Evolutionary conservation across 2,329 filamentous ascomycete species (phyloP), one percentile per base, ranked within the genome.

Genomic region (Colletotrichum limetticola): DNA sequence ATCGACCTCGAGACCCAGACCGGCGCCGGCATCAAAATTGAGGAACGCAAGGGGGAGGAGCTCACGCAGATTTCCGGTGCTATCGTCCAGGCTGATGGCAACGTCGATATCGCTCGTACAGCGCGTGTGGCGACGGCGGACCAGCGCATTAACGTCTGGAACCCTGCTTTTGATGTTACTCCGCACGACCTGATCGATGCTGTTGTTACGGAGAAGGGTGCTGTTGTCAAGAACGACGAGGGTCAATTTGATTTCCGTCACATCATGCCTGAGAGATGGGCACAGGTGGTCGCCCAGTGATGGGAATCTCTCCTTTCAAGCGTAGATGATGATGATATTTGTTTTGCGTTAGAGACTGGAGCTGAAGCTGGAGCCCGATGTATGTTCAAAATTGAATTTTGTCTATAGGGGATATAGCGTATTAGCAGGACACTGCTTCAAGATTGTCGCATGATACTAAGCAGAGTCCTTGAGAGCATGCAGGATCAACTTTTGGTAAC

Each of bases 131-230:
- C 93, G 55, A 96, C 94, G 64, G 96, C 96, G 0, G 89, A 92
- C 75, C 89, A 91, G 79, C 91, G 91, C 2, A 95, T 98, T 74
- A 86, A 89, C 53, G 95, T 98, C 9, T 99, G 97, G 95, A 99
- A 99, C 81, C 97, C 97, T 37, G 94, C 95, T 0, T 99, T 99
- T 80, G 97, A 99, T 79, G 94, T 99, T 42, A 99, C 97, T 11
- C 96, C 97, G 0, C 91, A 93, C 49, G 90, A 91, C 75, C 85
- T 98, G 66, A 98, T 99, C 76, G 97, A 99, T 82, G 95, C 94
- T 2, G 93, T 99, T 71, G 94, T 98, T 75, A 99, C 97, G 0
- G 97, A 99, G 84, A 91, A 93, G 77, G 96, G 96, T 0, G 94
- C 95, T 8, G 91, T 97, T 3, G 92, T 95, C 78, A 97, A 96